phyloP scores from a whole-genome alignment of 768 basidiomycete species.

The Serendipita sp. region DNA sequence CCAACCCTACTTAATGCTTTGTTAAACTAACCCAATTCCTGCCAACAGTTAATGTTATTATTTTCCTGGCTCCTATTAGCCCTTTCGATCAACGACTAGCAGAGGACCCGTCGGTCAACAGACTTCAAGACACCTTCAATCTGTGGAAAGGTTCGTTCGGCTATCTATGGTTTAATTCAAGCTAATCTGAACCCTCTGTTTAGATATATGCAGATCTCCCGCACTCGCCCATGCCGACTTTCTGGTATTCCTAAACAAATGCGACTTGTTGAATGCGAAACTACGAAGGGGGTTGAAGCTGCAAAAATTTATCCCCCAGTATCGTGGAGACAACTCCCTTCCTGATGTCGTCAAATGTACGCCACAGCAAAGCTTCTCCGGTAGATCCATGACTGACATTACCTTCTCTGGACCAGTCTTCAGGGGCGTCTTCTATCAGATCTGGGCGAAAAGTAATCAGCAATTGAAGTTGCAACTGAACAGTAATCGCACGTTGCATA shows the following conservation, averaged over 20 bases:
- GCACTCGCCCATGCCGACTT: constrained; percentile 45
- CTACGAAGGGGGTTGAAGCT: constrained; percentile 44
- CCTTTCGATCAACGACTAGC: constrained; percentile 61
- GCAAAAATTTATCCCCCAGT: constrained; percentile 46
- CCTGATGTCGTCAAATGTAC: constrained; percentile 37
- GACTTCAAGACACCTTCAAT: constrained; percentile 47
- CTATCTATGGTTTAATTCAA: neutral
- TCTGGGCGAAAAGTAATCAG: neutral
- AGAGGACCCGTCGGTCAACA: constrained; percentile 55
- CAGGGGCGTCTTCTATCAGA: neutral
- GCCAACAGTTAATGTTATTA: constrained; percentile 44
- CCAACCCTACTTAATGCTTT: too few relatives aligned
- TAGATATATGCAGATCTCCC: neutral
- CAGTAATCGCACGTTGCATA: neutral
- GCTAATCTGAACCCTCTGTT: neutral
- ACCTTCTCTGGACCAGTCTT: neutral
- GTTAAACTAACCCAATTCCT: too few relatives aligned
- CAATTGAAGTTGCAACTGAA: neutral
- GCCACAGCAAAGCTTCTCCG: neutral
- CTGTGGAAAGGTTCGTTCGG: constrained; percentile 49
- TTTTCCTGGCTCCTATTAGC: constrained; percentile 67
- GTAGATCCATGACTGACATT: neutral
- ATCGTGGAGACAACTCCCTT: constrained; percentile 47
- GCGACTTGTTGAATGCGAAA: constrained; percentile 22
- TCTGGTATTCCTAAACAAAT: constrained; percentile 26